phyloP scores from a whole-genome alignment of 2,329 filamentous ascomycete genomes.

The Lasiodiplodia gonubiensis region DNA sequence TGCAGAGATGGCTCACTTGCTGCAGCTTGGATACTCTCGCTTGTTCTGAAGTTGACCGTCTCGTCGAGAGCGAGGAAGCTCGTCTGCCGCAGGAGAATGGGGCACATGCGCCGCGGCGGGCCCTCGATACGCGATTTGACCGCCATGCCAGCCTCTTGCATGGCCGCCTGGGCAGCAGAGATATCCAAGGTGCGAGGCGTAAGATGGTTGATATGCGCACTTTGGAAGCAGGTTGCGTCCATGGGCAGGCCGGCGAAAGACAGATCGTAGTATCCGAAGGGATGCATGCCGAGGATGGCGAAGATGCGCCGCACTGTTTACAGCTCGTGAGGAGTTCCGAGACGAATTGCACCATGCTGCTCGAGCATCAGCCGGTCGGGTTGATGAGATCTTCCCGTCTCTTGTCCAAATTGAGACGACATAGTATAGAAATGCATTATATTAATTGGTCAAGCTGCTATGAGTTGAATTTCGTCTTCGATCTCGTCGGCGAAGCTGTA shows the following conservation, averaged over 20 bases:
- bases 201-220: slow-evolving; percentile 59
- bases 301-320: slow-evolving; percentile 53
- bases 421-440: too few species aligned
- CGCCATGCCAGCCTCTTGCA: slow-evolving; percentile 50
- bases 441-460: too few species aligned
- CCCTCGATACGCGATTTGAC: slow-evolving; percentile 60
- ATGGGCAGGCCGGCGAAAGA: slow-evolving; percentile 55
- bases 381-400: too few species aligned
- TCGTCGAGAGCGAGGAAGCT: slow-evolving; percentile 61
- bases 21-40: slow-evolving; percentile 30
- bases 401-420: too few species aligned
- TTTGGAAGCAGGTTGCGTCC: slow-evolving; percentile 56
- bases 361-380: slow-evolving; percentile 40
- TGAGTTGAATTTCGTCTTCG: too few species aligned
- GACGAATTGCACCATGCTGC: slow-evolving; percentile 57
- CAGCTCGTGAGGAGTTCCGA: slow-evolving; percentile 55
- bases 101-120: slow-evolving; percentile 53
- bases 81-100: slow-evolving; percentile 59
- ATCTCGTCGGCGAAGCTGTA: too few species aligned
- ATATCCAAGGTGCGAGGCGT: slow-evolving; percentile 60
- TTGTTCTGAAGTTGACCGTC: slow-evolving; percentile 48
- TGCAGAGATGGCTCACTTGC: too few species aligned
- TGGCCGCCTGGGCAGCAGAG: slow-evolving; percentile 50
- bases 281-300: slow-evolving; percentile 54
- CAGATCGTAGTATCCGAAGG: slow-evolving; percentile 61